A percentile compares a stretch with the other conserved stretches of the same genome.
These are phyloP conservation scores for Hanseniaspora valbyensis DNA, from an alignment of 805 yeast genomes.

Conservation along the genomic window DNA sequence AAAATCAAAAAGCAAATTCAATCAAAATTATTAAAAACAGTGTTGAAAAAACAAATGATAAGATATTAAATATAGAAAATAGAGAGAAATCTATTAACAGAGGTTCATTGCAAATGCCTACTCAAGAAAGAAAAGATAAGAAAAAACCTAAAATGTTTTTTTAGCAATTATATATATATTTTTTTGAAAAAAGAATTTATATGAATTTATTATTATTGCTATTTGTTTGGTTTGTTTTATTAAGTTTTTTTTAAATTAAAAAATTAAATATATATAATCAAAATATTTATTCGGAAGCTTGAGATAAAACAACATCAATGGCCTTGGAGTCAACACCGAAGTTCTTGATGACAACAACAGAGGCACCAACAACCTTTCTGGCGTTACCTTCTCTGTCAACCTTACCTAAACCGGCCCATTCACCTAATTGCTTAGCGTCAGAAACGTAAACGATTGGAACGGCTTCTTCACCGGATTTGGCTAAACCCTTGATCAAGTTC, in stretches of 20 bases:
- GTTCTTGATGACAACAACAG: conserved; percentile 98
- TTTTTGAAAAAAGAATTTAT: background rate
- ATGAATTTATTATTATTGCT: background rate
- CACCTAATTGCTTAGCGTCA: conserved; percentile 99
- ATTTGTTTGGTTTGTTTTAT: background rate
- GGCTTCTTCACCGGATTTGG: conserved; percentile 93
- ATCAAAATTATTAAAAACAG: background rate
- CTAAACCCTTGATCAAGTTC: conserved; percentile 97
- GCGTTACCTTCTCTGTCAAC: conserved; percentile 99
- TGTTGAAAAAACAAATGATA: background rate
- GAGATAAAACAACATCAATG: conserved; percentile 79
- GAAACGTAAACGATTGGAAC: conserved; percentile 98
- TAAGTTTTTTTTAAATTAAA: background rate
- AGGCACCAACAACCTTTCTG: conserved; percentile 99
- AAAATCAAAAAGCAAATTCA: background rate
- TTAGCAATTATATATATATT: background rate
- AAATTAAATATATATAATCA: conserved; percentile 9
- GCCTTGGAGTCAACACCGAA: conserved; percentile 99
- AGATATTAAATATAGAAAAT: background rate
- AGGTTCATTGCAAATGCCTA: background rate
- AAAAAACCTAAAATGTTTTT: conserved; percentile 1
- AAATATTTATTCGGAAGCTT: conserved; percentile 14
- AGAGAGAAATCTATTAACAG: background rate
- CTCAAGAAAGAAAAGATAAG: conserved; percentile 4
- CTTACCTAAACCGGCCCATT: conserved; percentile 99